phyloP scores from a whole-genome alignment of 2,329 filamentous ascomycete genomes.

The Penicillium glabrum region DNA sequence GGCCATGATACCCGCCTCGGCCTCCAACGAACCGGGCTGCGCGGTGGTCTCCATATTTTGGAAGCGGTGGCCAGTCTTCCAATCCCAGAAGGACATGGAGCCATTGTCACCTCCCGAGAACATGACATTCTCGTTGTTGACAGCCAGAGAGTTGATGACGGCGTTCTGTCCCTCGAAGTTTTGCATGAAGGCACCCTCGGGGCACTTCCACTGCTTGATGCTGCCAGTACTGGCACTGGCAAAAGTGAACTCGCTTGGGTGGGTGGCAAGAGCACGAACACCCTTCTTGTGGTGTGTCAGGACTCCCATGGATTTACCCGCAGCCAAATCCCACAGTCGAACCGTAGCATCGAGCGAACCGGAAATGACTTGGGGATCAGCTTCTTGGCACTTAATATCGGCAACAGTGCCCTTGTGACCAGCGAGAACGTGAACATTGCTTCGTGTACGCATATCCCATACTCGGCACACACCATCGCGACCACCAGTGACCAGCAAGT shows the following conservation, averaged over 20 bases:
- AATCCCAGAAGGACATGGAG: constrained; percentile 97
- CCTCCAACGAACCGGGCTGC: constrained; percentile 90
- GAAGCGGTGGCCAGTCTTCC: constrained; percentile 93
- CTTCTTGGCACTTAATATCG: constrained; percentile 88
- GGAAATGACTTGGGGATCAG: constrained; percentile 92
- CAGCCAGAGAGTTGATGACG: constrained; percentile 90
- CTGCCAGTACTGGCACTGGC: constrained; percentile 86
- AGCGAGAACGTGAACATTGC: constrained; percentile 88
- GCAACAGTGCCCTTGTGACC: constrained; percentile 91
- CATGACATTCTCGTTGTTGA: constrained; percentile 92
- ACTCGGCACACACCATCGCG: constrained; percentile 92
- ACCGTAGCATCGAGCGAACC: constrained; percentile 91
- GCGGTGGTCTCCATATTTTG: constrained; percentile 88
- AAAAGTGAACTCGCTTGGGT: constrained; percentile 95
- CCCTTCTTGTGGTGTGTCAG: constrained; percentile 99
- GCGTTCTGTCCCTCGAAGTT: constrained; percentile 97
- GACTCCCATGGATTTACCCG: constrained; percentile 93
- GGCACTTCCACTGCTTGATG: constrained; percentile 99
- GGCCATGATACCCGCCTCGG: constrained; percentile 92
- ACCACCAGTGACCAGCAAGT: constrained; percentile 91
- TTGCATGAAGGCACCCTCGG: constrained; percentile 97
- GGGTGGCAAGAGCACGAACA: constrained; percentile 77
- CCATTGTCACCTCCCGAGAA: constrained; percentile 97
- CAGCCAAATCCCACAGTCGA: constrained; percentile 90
- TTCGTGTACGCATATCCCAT: constrained; percentile 97